Conservation (phyloP, 768 basidiomycete genomes). For the Antrodiella citrinella region DNA sequence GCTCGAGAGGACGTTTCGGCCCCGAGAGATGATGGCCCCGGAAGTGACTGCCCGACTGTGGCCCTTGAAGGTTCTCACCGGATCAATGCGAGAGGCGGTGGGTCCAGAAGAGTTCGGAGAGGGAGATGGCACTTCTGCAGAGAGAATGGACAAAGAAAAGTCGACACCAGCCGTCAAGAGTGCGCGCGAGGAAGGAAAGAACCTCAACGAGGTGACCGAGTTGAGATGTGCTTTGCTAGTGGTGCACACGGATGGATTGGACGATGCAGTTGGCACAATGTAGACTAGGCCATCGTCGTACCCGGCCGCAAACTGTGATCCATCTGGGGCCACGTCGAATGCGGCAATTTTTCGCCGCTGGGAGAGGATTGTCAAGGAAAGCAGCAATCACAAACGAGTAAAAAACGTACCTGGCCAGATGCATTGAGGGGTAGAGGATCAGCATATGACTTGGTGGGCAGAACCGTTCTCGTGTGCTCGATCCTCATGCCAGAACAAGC, state of each 20-base stretch:
- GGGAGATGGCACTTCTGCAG: conserved; percentile 37
- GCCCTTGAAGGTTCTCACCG: conserved; percentile 56
- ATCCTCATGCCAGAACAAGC: conserved; percentile 43
- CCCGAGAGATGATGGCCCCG: conserved; percentile 54
- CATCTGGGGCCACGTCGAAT: conserved; percentile 55
- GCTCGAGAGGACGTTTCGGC: conserved; percentile 57
- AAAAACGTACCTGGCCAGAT: conserved; percentile 15
- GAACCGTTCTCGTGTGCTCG: conserved; percentile 35
- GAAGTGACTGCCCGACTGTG: conserved; percentile 62
- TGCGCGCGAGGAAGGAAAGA: conserved; percentile 68
- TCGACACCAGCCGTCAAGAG: conserved; percentile 64
- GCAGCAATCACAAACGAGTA: background rate
- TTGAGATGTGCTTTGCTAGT: conserved; percentile 40
- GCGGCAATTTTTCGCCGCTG: conserved; percentile 51
- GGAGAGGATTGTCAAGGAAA: conserved; percentile 14
- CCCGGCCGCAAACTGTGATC: conserved; percentile 49
- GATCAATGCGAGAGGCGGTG: conserved; percentile 26
- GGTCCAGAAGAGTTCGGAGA: conserved; percentile 14
- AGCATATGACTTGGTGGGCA: conserved; percentile 44
- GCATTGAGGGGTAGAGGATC: conserved; percentile 38
- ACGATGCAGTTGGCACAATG: conserved; percentile 33
- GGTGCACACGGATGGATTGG: conserved; percentile 14
- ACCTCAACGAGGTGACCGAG: conserved; percentile 46
- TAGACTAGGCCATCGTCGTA: conserved; percentile 52
- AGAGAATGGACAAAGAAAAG: conserved; percentile 57